These are phyloP conservation scores for Linaria vulgaris DNA, from an alignment of 257 asterid species.

Conservation along the genomic window DNA sequence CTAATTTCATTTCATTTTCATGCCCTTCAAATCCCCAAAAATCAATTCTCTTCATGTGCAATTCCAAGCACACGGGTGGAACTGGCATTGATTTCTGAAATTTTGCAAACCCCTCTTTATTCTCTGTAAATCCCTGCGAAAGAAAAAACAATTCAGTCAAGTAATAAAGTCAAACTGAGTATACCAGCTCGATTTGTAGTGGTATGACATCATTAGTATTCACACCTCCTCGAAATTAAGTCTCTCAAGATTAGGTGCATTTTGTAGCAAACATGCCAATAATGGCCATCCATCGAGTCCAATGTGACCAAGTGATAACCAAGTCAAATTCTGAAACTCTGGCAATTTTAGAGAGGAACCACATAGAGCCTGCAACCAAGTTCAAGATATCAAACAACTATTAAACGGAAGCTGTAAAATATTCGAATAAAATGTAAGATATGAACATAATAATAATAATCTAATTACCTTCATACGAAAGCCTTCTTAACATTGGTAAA, in stretches of 20 bases:
- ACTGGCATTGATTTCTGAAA: background rate
- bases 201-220: too few relatives aligned
- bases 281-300: background rate
- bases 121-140: background rate
- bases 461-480: too few relatives aligned
- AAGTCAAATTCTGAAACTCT: background rate
- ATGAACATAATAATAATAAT: too few relatives aligned
- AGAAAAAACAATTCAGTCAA: background rate
- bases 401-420: too few relatives aligned
- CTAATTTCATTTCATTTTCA: too few relatives aligned
- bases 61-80: background rate
- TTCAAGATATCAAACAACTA: too few relatives aligned
- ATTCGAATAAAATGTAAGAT: background rate
- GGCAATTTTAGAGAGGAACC: background rate
- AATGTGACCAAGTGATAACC: slow-evolving; percentile 1
- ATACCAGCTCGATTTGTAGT: too few relatives aligned
- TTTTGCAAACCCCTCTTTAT: background rate
- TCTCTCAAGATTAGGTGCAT: slow-evolving; percentile 6
- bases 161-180: background rate
- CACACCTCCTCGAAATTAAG: slow-evolving; percentile 14
- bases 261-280: slow-evolving; percentile 4
- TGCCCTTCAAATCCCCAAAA: too few relatives aligned
- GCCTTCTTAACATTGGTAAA: too few relatives aligned
- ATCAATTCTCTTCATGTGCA: too few relatives aligned
- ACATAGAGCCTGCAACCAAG: background rate